phyloP scores from a whole-genome alignment of 2,329 filamentous ascomycete species.

The Phaeosphaeriaceae sp. region DNA sequence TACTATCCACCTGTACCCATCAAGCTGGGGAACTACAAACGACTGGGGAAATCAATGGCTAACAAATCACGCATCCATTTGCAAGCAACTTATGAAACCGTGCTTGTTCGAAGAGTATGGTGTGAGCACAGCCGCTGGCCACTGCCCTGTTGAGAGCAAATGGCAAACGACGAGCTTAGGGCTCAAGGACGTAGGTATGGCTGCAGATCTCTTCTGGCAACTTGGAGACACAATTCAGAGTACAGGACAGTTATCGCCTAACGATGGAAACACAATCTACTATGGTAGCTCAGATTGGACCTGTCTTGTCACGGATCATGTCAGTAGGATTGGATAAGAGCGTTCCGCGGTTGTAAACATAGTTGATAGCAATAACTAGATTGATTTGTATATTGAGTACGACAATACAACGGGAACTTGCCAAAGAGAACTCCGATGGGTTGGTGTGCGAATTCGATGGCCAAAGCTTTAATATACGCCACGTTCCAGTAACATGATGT shows the following conservation, averaged over 20 bases:
- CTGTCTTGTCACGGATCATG: slow-evolving; percentile 38
- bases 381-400: too few relatives aligned
- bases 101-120: slow-evolving; percentile 52
- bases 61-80: too few relatives aligned
- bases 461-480: too few relatives aligned
- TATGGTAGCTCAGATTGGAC: slow-evolving; percentile 38
- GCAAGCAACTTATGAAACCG: slow-evolving; percentile 48
- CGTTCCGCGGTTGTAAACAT: too few relatives aligned
- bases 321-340: slow-evolving; percentile 35
- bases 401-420: too few relatives aligned
- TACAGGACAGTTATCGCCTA: slow-evolving; percentile 29
- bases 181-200: slow-evolving; percentile 34
- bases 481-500: too few relatives aligned
- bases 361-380: too few relatives aligned
- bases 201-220: slow-evolving; percentile 45
- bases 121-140: slow-evolving; percentile 23
- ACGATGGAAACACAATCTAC: slow-evolving; percentile 44
- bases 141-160: slow-evolving; percentile 35
- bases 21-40: too few relatives aligned
- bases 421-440: too few relatives aligned
- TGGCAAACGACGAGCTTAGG: slow-evolving; percentile 41
- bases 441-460: too few relatives aligned
- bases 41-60: too few relatives aligned
- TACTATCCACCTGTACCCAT: too few relatives aligned
- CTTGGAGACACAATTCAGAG: slow-evolving; percentile 33